These are phyloP conservation scores for Ogataea neopini DNA, from an alignment of 805 yeast species.

Conservation along the genomic window DNA sequence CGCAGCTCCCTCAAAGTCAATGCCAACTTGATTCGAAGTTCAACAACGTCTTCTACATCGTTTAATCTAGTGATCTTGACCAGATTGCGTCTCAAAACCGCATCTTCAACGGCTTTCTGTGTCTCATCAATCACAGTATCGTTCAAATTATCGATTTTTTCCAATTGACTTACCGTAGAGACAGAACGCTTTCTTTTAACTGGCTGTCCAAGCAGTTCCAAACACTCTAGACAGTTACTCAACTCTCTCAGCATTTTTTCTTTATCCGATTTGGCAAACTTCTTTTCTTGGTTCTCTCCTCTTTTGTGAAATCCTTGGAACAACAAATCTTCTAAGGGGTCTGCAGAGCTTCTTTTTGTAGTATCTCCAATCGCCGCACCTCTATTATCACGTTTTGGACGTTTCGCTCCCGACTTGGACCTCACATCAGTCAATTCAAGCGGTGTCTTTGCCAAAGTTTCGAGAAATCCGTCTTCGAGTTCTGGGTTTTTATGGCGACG, in stretches of 20 bases:
- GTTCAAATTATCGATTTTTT: slow-evolving; percentile 2
- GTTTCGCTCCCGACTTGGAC: slow-evolving; percentile 7
- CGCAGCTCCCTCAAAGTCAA: slow-evolving; percentile 52
- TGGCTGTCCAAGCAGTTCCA: slow-evolving; percentile 36
- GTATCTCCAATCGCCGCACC: neutral
- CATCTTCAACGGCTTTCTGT: slow-evolving; percentile 34
- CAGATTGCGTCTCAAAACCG: slow-evolving; percentile 15
- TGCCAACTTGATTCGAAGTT: slow-evolving; percentile 50
- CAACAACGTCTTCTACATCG: slow-evolving; percentile 48
- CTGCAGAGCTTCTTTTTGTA: slow-evolving; percentile 23
- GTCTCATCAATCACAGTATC: slow-evolving; percentile 37
- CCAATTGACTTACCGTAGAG: slow-evolving; percentile 7
- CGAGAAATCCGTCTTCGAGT: slow-evolving; percentile 14
- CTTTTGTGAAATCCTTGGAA: slow-evolving; percentile 53
- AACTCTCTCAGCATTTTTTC: slow-evolving; percentile 55
- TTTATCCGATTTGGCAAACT: slow-evolving; percentile 56
- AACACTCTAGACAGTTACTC: slow-evolving; percentile 51
- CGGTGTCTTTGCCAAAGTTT: slow-evolving; percentile 15
- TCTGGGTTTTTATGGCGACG: slow-evolving; percentile 18
- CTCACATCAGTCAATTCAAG: slow-evolving; percentile 23
- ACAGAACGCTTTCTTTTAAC: slow-evolving; percentile 16
- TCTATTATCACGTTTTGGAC: slow-evolving; percentile 6
- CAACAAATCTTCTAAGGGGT: slow-evolving; percentile 48
- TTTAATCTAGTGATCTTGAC: slow-evolving; percentile 41
- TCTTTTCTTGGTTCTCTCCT: slow-evolving; percentile 65